A percentile compares a stretch with the other conserved stretches of the same genome.
Conservation (phyloP, 2,329 filamentous ascomycete species). For the Aspergillus udagawae region DNA sequence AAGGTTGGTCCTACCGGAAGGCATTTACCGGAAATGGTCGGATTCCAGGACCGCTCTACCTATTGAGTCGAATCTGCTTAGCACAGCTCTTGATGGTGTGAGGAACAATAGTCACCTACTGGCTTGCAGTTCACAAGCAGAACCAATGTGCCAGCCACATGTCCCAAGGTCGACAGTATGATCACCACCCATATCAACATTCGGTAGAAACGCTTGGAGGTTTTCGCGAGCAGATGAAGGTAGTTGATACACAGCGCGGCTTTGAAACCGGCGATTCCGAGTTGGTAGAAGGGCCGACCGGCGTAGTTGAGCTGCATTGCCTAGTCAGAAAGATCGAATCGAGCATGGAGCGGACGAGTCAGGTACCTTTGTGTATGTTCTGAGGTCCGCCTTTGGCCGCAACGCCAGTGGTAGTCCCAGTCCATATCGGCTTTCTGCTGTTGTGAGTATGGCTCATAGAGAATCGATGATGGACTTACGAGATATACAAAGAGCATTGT, state of each 20-base stretch:
- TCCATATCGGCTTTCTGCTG: constrained; percentile 51
- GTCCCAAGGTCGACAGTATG: constrained; percentile 41
- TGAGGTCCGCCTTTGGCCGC: constrained; percentile 44
- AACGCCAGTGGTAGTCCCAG: constrained; percentile 46
- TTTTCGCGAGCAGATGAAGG: constrained; percentile 48
- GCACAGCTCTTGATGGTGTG: neutral
- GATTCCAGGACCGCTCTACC: constrained; percentile 46
- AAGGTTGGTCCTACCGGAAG: constrained; percentile 47
- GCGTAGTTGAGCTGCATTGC: constrained; percentile 46
- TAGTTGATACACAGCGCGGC: constrained; percentile 53
- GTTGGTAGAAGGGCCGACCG: constrained; percentile 52
- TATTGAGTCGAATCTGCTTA: neutral
- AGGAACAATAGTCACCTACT: constrained; percentile 22
- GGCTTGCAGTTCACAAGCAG: constrained; percentile 51
- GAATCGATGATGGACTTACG: constrained; percentile 34
- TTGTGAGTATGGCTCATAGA: constrained; percentile 1
- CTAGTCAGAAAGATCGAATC: neutral
- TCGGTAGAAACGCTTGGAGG: constrained; percentile 45
- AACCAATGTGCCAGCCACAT: constrained; percentile 48
- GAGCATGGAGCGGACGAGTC: neutral
- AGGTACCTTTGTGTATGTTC: constrained; percentile 41
- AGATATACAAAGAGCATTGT: constrained; percentile 49
- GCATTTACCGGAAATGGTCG: constrained; percentile 39
- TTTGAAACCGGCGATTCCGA: constrained; percentile 56
- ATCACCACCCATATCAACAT: constrained; percentile 45